A percentile compares a stretch with the other conserved stretches of the same genome.
Conservation (phyloP, 352 stramenopile species). For the Phytophthora cactorum region DNA sequence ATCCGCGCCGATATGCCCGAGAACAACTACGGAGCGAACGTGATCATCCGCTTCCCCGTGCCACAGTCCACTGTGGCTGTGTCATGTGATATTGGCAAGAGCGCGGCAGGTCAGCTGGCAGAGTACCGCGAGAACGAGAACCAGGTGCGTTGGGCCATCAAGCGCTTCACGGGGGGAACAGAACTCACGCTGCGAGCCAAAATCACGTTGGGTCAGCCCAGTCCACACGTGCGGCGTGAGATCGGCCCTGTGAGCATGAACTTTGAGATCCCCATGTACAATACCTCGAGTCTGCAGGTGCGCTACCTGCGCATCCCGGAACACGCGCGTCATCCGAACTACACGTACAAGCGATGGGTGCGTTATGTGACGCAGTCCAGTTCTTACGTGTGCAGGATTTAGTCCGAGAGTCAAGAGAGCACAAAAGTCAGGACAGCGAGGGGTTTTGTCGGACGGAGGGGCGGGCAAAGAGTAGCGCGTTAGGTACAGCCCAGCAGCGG, state of each 20-base stretch:
- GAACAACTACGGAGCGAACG: slow-evolving; percentile 96
- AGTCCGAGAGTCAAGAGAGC: slow-evolving; percentile 29
- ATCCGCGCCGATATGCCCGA: slow-evolving; percentile 94
- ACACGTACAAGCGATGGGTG: slow-evolving; percentile 99
- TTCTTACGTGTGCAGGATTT: slow-evolving; percentile 98
- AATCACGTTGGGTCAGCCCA: slow-evolving; percentile 85
- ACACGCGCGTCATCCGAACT: slow-evolving; percentile 94
- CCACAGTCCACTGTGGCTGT: slow-evolving; percentile 88
- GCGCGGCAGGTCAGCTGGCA: slow-evolving; percentile 80
- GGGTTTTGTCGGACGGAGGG: neutral
- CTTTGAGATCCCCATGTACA: slow-evolving; percentile 99
- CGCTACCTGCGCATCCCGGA: slow-evolving; percentile 98
- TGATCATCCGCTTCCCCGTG: slow-evolving; percentile 95
- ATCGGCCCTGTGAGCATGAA: slow-evolving; percentile 98
- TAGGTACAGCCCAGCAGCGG: slow-evolving; percentile 29
- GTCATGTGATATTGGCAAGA: slow-evolving; percentile 85
- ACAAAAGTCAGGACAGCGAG: neutral
- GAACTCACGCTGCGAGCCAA: slow-evolving; percentile 96
- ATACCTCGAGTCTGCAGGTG: slow-evolving; percentile 98
- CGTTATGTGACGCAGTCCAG: slow-evolving; percentile 98
- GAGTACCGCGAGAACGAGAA: slow-evolving; percentile 97
- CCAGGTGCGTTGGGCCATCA: slow-evolving; percentile 96
- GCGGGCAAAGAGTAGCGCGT: slow-evolving; percentile 16
- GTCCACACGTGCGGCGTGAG: slow-evolving; percentile 88
- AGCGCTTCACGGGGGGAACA: slow-evolving; percentile 95